Evolutionary conservation across 176 grass and related monocot genomes (phyloP), one percentile per base, ranked within the genome.

Genomic region (Rhynchospora pubera): DNA sequence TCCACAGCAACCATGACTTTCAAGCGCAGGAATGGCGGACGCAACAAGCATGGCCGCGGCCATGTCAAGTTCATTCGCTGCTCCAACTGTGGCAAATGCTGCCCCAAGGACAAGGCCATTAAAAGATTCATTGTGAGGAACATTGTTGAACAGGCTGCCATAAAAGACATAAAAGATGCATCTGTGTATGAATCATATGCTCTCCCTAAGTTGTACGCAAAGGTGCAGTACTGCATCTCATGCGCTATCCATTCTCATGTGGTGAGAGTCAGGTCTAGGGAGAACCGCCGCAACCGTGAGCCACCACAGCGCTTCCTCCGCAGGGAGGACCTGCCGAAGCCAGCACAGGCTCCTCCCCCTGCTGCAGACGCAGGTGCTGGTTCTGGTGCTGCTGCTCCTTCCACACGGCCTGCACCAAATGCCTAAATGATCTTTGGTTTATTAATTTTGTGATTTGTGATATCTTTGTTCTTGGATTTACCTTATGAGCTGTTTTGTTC

Each of bases 81-180:
- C 90, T 65, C 75, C 73, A 92, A 95, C 87, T 95, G 90, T 78
- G 86, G 60, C 71, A 95, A 87, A 70, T 82, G 73, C 86, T 83
- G 86, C 84, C 88, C 93, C 30, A 95, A 95, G 92, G 94, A 97
- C 45, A 97, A 94, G 92, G 87, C 87, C 3, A 92, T 94, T 52
- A 97, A 97, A 81, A 91, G 88, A 72, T 97, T 91, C 39, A 24
- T 51, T 28, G 91, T 94, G 76, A 86, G 80, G 87, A 94, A 94
- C 85, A 91, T 92, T 58, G 94, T 92, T 13, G 88, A 91, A 73
- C 72, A 82, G 32, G 94, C 88, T 0, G 87, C 82, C 4, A 83
- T 97, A 3, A 92, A 92, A 28, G 90, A 97, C 44, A 78, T 94
- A 4, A 77, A 91, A 11, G 94, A 94, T 65, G 87, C 94, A 0